Conservation (phyloP, 371 early-diverging fungal genomes). For the Apophysomyces ossiformis region DNA sequence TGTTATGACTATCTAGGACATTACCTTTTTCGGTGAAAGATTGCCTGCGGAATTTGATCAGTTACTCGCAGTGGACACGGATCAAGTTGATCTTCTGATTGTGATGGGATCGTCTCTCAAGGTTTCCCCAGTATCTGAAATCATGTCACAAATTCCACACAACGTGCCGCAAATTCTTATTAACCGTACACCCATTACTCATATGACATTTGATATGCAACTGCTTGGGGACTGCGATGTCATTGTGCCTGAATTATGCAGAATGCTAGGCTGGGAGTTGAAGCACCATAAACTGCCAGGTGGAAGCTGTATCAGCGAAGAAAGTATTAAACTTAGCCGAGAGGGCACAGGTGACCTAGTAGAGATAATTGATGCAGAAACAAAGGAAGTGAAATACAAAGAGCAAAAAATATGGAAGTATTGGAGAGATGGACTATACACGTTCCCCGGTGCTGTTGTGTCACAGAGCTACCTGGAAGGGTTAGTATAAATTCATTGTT, state of each 20-base stretch:
- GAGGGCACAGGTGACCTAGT: slow-evolving; percentile 22
- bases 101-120: slow-evolving; percentile 97
- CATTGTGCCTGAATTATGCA: slow-evolving; percentile 81
- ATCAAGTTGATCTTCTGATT: slow-evolving; percentile 82
- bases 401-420: slow-evolving; percentile 34
- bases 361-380: slow-evolving; percentile 15
- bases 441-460: slow-evolving; percentile 51
- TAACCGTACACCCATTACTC: slow-evolving; percentile 86
- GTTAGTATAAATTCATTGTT: neutral
- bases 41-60: slow-evolving; percentile 82
- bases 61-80: slow-evolving; percentile 69
- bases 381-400: slow-evolving; percentile 16
- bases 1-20: slow-evolving; percentile 59
- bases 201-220: slow-evolving; percentile 88
- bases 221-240: slow-evolving; percentile 87
- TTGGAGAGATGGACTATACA: slow-evolving; percentile 44
- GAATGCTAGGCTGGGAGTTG: slow-evolving; percentile 76
- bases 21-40: slow-evolving; percentile 95
- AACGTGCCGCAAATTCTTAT: slow-evolving; percentile 90
- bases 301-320: slow-evolving; percentile 49
- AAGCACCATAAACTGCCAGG: slow-evolving; percentile 58
- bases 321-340: slow-evolving; percentile 27
- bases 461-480: slow-evolving; percentile 33
- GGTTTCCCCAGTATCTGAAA: slow-evolving; percentile 92
- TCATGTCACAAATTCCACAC: slow-evolving; percentile 84